Evolutionary conservation across 2,329 filamentous ascomycete species (phyloP).

Genomic region (Pestalotiopsis sp.): DNA sequence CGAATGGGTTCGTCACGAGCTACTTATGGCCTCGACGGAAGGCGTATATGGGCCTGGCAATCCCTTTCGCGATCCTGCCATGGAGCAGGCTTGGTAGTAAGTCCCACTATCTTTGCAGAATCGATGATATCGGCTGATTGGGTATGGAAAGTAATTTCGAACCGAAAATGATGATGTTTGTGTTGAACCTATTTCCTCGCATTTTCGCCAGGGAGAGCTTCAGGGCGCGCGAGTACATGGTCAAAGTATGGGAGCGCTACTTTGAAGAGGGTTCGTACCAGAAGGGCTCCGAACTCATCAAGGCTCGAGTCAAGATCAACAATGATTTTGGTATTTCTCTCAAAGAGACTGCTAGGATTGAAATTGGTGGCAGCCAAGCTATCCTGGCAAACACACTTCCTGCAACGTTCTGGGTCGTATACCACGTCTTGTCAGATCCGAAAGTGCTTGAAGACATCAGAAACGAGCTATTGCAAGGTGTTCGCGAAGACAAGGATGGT

Average conservation of each 20-base stretch:
- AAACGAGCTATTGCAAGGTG: neutral
- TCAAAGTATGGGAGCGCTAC: slow-evolving; percentile 12
- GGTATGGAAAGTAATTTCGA: neutral
- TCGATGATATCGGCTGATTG: neutral
- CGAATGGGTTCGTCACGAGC: slow-evolving; percentile 19
- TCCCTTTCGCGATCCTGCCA: slow-evolving; percentile 19
- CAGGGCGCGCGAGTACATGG: neutral
- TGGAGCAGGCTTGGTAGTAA: slow-evolving; percentile 20
- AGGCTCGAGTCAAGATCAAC: slow-evolving; percentile 16
- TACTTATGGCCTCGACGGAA: slow-evolving; percentile 19
- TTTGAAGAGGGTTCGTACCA: slow-evolving; percentile 14
- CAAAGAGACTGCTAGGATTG: slow-evolving; percentile 16
- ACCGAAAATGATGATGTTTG: slow-evolving; percentile 1
- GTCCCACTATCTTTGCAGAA: neutral
- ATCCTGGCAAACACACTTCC: slow-evolving; percentile 16
- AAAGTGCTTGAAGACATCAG: slow-evolving; percentile 19
- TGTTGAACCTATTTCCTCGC: neutral
- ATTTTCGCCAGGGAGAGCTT: neutral
- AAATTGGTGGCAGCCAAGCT: slow-evolving; percentile 14
- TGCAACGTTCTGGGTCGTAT: slow-evolving; percentile 18
- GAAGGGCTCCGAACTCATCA: slow-evolving; percentile 12
- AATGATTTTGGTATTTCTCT: slow-evolving; percentile 5
- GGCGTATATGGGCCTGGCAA: slow-evolving; percentile 23
- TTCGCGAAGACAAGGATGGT: neutral
- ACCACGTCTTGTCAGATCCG: slow-evolving; percentile 22